phyloP scores from a whole-genome alignment of 2,329 filamentous ascomycete species.

The Aciculosporium take region DNA sequence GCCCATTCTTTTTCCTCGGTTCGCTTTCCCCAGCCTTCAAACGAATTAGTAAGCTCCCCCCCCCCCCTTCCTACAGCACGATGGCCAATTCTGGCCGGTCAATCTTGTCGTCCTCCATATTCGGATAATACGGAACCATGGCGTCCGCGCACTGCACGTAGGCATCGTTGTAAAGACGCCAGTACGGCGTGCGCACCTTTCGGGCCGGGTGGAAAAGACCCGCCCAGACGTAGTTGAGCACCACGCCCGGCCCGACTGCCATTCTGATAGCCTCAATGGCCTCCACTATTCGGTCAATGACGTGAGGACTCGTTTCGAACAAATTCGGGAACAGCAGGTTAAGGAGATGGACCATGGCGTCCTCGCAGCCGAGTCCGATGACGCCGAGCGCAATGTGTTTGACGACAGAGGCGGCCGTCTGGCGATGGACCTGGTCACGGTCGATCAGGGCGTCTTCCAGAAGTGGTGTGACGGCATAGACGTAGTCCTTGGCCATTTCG shows the following conservation, averaged over 20 bases:
- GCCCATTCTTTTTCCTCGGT: too few relatives aligned
- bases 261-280: slow-evolving; percentile 93
- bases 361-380: slow-evolving; percentile 93
- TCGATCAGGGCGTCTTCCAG: slow-evolving; percentile 96
- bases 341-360: slow-evolving; percentile 94
- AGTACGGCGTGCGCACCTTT: slow-evolving; percentile 90
- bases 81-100: slow-evolving; percentile 72
- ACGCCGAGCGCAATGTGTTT: slow-evolving; percentile 96
- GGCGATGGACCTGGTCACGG: slow-evolving; percentile 91
- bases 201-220: slow-evolving; percentile 92
- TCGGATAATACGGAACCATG: slow-evolving; percentile 93
- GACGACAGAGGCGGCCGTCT: slow-evolving; percentile 90
- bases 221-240: slow-evolving; percentile 98
- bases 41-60: too few relatives aligned
- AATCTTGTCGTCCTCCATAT: slow-evolving; percentile 65
- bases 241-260: slow-evolving; percentile 78
- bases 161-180: slow-evolving; percentile 91
- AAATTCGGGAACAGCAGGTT: slow-evolving; percentile 94
- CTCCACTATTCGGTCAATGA: slow-evolving; percentile 95
- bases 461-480: slow-evolving; percentile 91
- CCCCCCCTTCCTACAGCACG: slow-evolving; percentile 45
- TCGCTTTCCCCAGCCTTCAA: too few relatives aligned
- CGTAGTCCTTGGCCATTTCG: slow-evolving; percentile 99
- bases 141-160: slow-evolving; percentile 89
- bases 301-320: slow-evolving; percentile 94